Conservation (phyloP, 148 eudicot genomes). For the Diospyros kaki region DNA sequence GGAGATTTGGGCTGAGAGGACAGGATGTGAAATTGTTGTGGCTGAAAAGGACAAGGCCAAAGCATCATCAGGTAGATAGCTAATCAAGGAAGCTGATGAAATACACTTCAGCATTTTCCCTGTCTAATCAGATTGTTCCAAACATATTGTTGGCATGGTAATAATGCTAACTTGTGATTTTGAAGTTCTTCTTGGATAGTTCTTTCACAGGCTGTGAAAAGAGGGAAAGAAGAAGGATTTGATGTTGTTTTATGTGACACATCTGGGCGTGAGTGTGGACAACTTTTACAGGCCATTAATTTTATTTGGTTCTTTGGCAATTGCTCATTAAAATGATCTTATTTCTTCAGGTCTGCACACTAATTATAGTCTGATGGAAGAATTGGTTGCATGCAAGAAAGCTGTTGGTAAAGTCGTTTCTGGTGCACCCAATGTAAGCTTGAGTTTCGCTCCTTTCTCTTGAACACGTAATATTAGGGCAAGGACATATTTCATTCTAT, state of each 20-base stretch:
- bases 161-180: slow-evolving; percentile 36
- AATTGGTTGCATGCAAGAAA: slow-evolving; percentile 81
- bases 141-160: slow-evolving; percentile 13
- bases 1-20: slow-evolving; percentile 95
- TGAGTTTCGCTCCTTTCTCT: neutral
- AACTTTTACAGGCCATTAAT: slow-evolving; percentile 9
- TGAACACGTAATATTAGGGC: neutral
- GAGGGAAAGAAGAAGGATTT: slow-evolving; percentile 75
- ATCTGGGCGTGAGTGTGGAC: slow-evolving; percentile 82
- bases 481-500: neutral
- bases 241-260: slow-evolving; percentile 95
- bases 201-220: slow-evolving; percentile 93
- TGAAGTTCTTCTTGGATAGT: slow-evolving; percentile 77
- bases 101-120: neutral
- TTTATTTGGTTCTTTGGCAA: neutral
- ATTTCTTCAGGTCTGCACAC: slow-evolving; percentile 80
- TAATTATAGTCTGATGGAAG: slow-evolving; percentile 97
- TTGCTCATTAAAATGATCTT: neutral
- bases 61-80: slow-evolving; percentile 75
- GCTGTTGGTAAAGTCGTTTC: slow-evolving; percentile 72
- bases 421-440: slow-evolving; percentile 90
- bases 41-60: slow-evolving; percentile 87
- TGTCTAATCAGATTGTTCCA: slow-evolving; percentile 12
- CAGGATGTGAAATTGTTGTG: slow-evolving; percentile 88
- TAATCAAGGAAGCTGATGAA: slow-evolving; percentile 2